These are phyloP conservation scores for Brassica hybrid DNA, from an alignment of 441 rosid species.

Conservation along the genomic window DNA sequence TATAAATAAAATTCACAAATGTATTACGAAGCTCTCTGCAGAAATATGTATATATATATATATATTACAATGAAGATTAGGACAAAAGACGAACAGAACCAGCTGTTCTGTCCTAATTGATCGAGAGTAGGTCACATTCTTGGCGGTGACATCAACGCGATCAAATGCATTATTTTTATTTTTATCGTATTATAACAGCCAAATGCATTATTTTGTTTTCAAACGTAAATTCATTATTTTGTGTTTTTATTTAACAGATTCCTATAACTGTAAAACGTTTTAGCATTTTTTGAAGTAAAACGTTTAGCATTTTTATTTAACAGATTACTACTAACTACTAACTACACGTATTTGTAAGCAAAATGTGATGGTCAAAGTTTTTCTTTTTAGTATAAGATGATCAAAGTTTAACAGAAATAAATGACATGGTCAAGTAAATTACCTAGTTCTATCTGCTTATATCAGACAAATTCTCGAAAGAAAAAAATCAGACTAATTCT, in stretches of 20 bases:
- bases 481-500: background rate
- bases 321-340: no score
- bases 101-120: constrained; percentile 37
- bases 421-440: background rate
- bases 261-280: no score
- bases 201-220: background rate
- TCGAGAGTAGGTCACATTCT: constrained; percentile 17
- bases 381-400: background rate
- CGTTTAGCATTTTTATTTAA: no score
- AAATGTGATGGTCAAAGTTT: background rate
- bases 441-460: background rate
- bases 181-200: background rate
- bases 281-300: no score
- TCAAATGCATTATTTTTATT: background rate
- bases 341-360: no score
- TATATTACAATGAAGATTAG: constrained; percentile 13
- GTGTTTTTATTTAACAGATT: no score
- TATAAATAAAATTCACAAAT: background rate
- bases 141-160: constrained; percentile 27
- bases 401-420: background rate
- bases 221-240: constrained; percentile 2
- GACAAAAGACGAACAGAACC: constrained; percentile 24
- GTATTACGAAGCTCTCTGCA: constrained; percentile 24
- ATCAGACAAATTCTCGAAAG: background rate
- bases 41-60: constrained; percentile 3